Conservation (phyloP, 2,329 filamentous ascomycete species). For the Ophiostoma sp. region DNA sequence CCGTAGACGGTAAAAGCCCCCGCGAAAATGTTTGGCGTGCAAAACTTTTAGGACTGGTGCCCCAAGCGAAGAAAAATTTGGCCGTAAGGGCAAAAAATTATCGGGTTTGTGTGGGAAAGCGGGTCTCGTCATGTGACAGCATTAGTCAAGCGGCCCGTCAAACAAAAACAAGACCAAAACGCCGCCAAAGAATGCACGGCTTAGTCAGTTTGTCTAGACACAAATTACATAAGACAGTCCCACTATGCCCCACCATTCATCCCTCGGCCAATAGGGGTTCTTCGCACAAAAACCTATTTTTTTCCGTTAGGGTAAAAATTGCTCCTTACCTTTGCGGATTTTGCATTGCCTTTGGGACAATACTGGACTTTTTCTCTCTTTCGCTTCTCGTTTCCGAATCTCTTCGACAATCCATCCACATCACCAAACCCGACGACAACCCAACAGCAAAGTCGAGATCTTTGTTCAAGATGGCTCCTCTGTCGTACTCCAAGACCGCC, state of each 20-base stretch:
- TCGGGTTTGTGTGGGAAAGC: slow-evolving; percentile 27
- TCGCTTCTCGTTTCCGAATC: neutral
- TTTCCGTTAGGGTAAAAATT: slow-evolving; percentile 28
- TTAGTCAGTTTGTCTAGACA: neutral
- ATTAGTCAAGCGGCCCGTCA: slow-evolving; percentile 4
- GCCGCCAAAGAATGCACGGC: neutral
- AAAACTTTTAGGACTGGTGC: slow-evolving; percentile 28
- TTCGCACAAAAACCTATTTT: slow-evolving; percentile 27
- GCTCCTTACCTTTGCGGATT: slow-evolving; percentile 6
- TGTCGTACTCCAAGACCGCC: slow-evolving; percentile 98
- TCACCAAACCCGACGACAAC: slow-evolving; percentile 25
- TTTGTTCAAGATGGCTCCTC: slow-evolving; percentile 42
- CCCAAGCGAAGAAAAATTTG: slow-evolving; percentile 24
- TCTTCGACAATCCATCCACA: neutral
- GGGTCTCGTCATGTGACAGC: slow-evolving; percentile 24
- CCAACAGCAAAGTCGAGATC: slow-evolving; percentile 21
- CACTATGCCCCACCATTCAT: neutral
- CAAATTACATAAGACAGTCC: slow-evolving; percentile 8
- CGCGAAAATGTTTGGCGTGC: slow-evolving; percentile 26
- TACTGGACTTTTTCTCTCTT: slow-evolving; percentile 8
- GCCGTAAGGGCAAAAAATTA: slow-evolving; percentile 22
- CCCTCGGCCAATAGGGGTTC: neutral
- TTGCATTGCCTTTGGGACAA: neutral
- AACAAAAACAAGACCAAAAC: neutral
- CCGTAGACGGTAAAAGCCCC: slow-evolving; percentile 23